phyloP scores from a whole-genome alignment of 352 stramenopile genomes.

The Globisporangium heterothallicum region DNA sequence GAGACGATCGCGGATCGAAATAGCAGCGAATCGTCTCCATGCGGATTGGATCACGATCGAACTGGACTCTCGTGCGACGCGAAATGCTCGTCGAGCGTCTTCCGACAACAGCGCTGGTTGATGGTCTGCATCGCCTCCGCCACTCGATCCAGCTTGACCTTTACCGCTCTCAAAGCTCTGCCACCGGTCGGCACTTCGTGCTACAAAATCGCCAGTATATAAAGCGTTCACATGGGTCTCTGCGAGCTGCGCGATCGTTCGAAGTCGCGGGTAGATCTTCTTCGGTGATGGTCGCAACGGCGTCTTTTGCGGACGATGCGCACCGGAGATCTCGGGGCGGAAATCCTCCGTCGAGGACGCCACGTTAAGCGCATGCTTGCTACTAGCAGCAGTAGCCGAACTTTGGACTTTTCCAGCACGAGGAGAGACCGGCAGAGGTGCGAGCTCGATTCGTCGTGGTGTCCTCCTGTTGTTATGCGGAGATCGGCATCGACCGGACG shows the following conservation, averaged over 20 bases:
- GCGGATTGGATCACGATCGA: conserved; percentile 47
- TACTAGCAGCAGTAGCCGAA: too few species aligned
- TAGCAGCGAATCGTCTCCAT: conserved; percentile 32
- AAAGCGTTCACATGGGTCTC: conserved; percentile 31
- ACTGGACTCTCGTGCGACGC: conserved; percentile 23
- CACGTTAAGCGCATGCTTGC: neutral
- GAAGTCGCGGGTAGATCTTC: conserved; percentile 21
- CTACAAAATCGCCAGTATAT: conserved; percentile 36
- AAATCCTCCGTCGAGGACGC: neutral
- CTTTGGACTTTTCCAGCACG: too few species aligned
- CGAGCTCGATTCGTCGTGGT: conserved; percentile 6
- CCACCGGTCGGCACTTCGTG: conserved; percentile 40
- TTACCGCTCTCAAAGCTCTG: conserved; percentile 13
- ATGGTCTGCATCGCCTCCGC: neutral
- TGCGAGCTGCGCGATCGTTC: conserved; percentile 42
- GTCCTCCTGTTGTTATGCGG: neutral
- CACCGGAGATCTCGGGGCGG: neutral
- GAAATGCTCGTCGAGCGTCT: conserved; percentile 17
- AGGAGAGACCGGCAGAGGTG: conserved; percentile 4
- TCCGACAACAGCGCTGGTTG: neutral
- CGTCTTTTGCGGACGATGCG: neutral
- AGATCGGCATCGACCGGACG: conserved; percentile 1
- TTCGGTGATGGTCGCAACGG: neutral
- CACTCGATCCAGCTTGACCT: neutral
- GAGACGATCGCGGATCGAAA: conserved; percentile 19